phyloP scores from a whole-genome alignment of 2,329 filamentous ascomycete species.

The Pseudogymnoascus sp. region DNA sequence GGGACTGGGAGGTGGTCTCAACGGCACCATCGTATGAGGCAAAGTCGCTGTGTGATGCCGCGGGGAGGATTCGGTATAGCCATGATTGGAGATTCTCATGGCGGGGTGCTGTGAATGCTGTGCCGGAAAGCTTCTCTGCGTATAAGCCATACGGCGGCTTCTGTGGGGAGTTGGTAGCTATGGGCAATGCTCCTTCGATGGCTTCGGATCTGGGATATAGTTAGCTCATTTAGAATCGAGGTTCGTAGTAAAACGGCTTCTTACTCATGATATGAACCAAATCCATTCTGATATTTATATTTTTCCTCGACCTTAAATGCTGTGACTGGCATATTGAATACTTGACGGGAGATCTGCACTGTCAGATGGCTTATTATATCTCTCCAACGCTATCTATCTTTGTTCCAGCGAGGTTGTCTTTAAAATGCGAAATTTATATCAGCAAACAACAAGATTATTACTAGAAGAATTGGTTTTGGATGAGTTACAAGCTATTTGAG shows the following conservation, averaged over 20 bases:
- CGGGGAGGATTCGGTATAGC: conserved; percentile 49
- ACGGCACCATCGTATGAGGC: conserved; percentile 31
- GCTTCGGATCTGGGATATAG: conserved; percentile 48
- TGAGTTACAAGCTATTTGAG: background rate
- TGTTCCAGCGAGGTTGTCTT: background rate
- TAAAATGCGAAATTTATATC: background rate
- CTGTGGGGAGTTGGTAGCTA: conserved; percentile 61
- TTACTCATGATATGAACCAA: conserved; percentile 60
- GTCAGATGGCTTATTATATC: background rate
- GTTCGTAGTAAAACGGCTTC: conserved; percentile 16
- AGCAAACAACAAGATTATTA: background rate
- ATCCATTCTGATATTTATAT: conserved; percentile 61
- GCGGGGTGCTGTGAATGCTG: conserved; percentile 48
- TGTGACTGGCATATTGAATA: conserved; percentile 50
- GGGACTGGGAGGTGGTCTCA: conserved; percentile 39
- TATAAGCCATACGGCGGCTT: conserved; percentile 62
- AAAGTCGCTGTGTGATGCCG: conserved; percentile 37
- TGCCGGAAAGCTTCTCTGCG: conserved; percentile 55
- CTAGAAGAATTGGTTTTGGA: background rate
- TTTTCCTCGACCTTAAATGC: conserved; percentile 55
- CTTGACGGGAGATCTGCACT: background rate
- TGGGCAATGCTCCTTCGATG: conserved; percentile 53
- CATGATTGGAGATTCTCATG: conserved; percentile 50
- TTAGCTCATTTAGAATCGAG: conserved; percentile 16
- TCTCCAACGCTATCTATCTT: background rate